These are phyloP conservation scores for Arabis hirsuta DNA, from an alignment of 345 rosid species.

Conservation along the genomic window DNA sequence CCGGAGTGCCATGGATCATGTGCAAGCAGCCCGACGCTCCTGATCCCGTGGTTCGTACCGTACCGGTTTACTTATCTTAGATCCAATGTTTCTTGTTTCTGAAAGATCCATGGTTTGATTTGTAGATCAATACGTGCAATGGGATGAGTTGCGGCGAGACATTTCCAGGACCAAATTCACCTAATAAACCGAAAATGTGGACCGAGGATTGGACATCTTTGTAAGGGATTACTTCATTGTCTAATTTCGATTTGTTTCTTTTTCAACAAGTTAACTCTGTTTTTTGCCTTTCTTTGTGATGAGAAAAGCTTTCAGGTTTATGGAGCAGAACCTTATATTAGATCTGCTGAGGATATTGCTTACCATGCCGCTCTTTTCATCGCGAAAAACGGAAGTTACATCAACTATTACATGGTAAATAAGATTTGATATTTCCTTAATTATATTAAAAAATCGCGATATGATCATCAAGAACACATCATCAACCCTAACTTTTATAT, in stretches of 20 bases:
- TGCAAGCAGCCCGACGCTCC: constrained; percentile 92
- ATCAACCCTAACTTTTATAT: constrained; percentile 3
- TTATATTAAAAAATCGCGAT: not conserved
- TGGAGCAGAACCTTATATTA: constrained; percentile 62
- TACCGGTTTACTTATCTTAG: not conserved
- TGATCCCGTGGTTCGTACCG: constrained; percentile 71
- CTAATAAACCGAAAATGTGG: constrained; percentile 83
- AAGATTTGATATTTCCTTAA: not conserved
- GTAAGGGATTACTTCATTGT: constrained; percentile 49
- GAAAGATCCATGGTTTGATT: not conserved
- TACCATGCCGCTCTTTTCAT: constrained; percentile 75
- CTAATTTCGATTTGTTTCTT: constrained; percentile 1
- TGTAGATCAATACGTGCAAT: constrained; percentile 84
- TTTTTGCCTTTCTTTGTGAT: constrained; percentile 1
- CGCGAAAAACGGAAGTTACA: constrained; percentile 81
- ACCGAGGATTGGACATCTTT: constrained; percentile 93
- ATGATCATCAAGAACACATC: constrained; percentile 15
- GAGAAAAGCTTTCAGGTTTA: constrained; percentile 67
- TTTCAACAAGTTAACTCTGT: constrained; percentile 20
- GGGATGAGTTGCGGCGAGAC: constrained; percentile 89
- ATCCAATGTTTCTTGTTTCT: not conserved
- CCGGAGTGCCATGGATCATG: constrained; percentile 99
- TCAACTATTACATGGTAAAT: constrained; percentile 90
- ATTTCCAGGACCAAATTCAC: constrained; percentile 80
- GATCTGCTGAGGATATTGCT: constrained; percentile 85